Evolutionary conservation across 1,139 yeast genomes (phyloP).

Genomic region (Tardiomyces depauwii): DNA sequence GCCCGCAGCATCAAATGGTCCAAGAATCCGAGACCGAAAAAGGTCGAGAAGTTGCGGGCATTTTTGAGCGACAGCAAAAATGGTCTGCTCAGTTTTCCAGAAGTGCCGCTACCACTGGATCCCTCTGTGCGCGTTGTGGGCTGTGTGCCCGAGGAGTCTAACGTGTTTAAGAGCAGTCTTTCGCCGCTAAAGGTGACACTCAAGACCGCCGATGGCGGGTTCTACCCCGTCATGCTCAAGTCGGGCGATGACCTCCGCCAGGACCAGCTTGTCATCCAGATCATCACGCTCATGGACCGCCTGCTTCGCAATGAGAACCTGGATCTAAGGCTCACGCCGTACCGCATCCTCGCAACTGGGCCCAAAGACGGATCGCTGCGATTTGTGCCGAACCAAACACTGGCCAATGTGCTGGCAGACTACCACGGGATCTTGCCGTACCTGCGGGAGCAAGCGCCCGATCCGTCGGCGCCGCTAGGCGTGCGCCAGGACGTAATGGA

Average conservation of each 20-base stretch:
- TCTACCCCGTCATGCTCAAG: constrained; percentile 81
- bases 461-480: constrained; percentile 48
- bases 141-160: constrained; percentile 65
- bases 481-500: constrained; percentile 78
- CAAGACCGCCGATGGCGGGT: constrained; percentile 45
- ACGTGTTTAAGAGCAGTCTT: constrained; percentile 82
- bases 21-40: constrained; percentile 47
- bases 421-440: constrained; percentile 64
- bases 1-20: constrained; percentile 34
- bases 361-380: constrained; percentile 87
- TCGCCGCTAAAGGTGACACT: constrained; percentile 80
- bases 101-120: constrained; percentile 62
- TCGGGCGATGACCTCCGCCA: constrained; percentile 94
- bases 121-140: constrained; percentile 62
- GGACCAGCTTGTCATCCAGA: constrained; percentile 91
- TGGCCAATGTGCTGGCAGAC: constrained; percentile 67
- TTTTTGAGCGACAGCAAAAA: constrained; percentile 28
- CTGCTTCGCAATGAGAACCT: constrained; percentile 80
- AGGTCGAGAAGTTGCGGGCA: constrained; percentile 35
- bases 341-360: constrained; percentile 82
- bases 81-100: constrained; percentile 35
- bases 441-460: constrained; percentile 56
- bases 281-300: constrained; percentile 84
- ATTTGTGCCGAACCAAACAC: constrained; percentile 82
- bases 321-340: constrained; percentile 80